Percentiles rank a stretch among this genome's conserved stretches.
phyloP scores from a whole-genome alignment of 331 rosid species.

The Quercus phellos region DNA sequence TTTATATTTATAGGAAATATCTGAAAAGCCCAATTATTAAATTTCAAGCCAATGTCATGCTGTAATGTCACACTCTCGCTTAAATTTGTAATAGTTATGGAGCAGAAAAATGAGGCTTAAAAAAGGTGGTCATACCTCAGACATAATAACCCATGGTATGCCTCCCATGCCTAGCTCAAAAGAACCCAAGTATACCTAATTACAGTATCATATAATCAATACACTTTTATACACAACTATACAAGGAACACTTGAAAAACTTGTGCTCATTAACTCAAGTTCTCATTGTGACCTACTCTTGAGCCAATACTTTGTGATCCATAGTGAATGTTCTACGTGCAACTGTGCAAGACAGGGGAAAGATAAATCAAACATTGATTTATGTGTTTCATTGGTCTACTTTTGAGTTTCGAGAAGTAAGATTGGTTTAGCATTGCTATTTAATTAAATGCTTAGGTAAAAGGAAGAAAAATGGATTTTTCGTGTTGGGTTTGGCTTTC shows the following conservation, averaged over 20 bases:
- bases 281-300: background rate
- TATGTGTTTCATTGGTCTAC: no score
- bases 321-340: no score
- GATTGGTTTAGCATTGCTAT: no score
- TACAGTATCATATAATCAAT: background rate
- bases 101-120: background rate
- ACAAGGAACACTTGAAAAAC: background rate
- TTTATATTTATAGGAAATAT: conserved; percentile 65
- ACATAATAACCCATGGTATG: conserved; percentile 87
- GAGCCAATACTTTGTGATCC: background rate
- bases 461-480: no score
- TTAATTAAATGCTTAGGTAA: no score
- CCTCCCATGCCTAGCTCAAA: conserved; percentile 73
- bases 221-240: background rate
- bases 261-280: background rate
- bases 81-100: background rate
- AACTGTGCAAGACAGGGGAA: no score
- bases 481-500: no score
- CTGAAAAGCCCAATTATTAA: conserved; percentile 14
- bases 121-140: conserved; percentile 46
- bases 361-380: no score
- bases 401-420: no score
- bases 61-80: background rate
- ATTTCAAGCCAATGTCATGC: background rate
- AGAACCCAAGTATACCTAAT: conserved; percentile 58